Conservation (phyloP, 2,329 filamentous ascomycete genomes). For the Hypoxylon sp. region DNA sequence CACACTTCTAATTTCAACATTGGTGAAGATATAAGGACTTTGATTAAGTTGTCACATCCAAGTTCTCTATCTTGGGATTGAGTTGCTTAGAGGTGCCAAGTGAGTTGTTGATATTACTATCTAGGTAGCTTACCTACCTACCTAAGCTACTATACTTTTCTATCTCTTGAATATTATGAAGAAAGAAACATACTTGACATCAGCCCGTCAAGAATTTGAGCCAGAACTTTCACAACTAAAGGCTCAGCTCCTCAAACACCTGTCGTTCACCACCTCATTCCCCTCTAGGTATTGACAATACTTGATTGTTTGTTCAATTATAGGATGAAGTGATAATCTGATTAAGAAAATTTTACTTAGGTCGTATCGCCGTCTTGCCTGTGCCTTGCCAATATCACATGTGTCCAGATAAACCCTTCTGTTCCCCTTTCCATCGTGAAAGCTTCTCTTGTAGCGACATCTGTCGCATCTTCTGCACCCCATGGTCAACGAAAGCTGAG, state of each 20-base stretch:
- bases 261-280: neutral
- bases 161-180: neutral
- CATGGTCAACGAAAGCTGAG: neutral
- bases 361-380: neutral
- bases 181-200: neutral
- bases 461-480: neutral
- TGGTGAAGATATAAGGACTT: neutral
- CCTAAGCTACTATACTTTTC: no score
- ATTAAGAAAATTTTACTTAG: no score
- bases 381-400: conserved; percentile 2
- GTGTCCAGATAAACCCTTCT: neutral
- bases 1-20: no score
- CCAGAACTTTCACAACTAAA: neutral
- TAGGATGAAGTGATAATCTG: no score
- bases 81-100: neutral
- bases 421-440: neutral
- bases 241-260: no score
- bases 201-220: no score
- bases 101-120: no score
- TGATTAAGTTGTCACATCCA: neutral
- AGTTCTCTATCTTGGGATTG: neutral
- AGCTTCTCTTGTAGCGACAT: neutral
- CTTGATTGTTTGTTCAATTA: neutral
- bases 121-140: neutral
- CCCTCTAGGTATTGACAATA: neutral